A percentile compares a stretch with the other conserved stretches of the same genome.
Evolutionary conservation across 306 rosid genomes (phyloP).

Genomic region (Ormosia semicastrata): DNA sequence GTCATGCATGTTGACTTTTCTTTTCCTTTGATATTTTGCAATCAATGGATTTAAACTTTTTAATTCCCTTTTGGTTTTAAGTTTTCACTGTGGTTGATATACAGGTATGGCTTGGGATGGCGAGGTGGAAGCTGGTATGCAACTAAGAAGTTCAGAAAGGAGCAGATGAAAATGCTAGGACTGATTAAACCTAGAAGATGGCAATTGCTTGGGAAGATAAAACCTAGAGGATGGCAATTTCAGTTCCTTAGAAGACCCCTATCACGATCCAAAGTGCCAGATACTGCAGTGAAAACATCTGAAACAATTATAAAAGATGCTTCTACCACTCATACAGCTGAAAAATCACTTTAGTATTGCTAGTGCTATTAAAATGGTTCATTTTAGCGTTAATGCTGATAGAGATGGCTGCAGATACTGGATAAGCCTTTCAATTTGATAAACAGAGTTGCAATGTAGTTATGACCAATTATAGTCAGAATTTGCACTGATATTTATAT

Average conservation of each 20-base stretch:
- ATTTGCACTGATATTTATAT: conserved; percentile 13
- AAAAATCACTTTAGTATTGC: conserved; percentile 15
- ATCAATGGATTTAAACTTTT: neutral
- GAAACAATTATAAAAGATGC: conserved; percentile 45
- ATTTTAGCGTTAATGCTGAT: neutral
- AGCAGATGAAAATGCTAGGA: conserved; percentile 88
- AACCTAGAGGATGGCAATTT: conserved; percentile 60
- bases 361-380: conserved; percentile 16
- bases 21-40: conserved; percentile 6
- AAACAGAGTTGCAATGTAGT: conserved; percentile 1
- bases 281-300: conserved; percentile 43
- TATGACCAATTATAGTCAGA: neutral
- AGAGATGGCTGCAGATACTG: conserved; percentile 8
- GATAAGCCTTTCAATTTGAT: conserved; percentile 19
- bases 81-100: conserved; percentile 13
- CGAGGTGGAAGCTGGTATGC: conserved; percentile 84
- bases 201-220: conserved; percentile 63
- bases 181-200: conserved; percentile 66
- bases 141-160: conserved; percentile 67
- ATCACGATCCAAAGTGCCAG: conserved; percentile 41
- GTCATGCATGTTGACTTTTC: neutral
- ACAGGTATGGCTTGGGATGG: conserved; percentile 95
- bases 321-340: conserved; percentile 18
- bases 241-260: conserved; percentile 50
- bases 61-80: neutral